A percentile compares a stretch with the other conserved stretches of the same genome.
phyloP scores from a whole-genome alignment of 306 rosid genomes.

The Casuarina glauca region DNA sequence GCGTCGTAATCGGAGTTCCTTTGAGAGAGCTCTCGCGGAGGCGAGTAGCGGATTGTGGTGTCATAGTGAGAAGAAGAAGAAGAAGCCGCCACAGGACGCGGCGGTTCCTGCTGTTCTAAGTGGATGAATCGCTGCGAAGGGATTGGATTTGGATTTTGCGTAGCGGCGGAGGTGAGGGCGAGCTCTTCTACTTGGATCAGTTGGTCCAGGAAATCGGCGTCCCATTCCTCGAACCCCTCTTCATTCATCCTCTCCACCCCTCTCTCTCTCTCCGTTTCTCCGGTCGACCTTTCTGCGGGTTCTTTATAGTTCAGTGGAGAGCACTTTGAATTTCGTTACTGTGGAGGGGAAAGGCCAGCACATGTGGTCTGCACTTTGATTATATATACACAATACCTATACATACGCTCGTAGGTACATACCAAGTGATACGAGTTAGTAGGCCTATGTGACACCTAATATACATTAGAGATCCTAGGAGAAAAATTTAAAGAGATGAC shows the following conservation, averaged over 20 bases:
- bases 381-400: too few relatives aligned
- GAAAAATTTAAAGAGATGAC: too few relatives aligned
- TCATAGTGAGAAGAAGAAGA: not conserved
- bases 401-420: too few relatives aligned
- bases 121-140: constrained; percentile 12
- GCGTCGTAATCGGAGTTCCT: constrained; percentile 24
- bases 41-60: constrained; percentile 43
- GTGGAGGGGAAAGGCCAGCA: too few relatives aligned
- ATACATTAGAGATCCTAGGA: too few relatives aligned
- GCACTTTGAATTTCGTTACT: not conserved
- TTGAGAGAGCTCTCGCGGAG: constrained; percentile 88
- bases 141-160: constrained; percentile 22
- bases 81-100: constrained; percentile 4
- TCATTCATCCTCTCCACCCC: constrained; percentile 22
- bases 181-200: constrained; percentile 50
- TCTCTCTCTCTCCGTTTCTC: not conserved
- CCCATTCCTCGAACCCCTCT: constrained; percentile 65
- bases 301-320: not conserved
- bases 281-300: too few relatives aligned
- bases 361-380: too few relatives aligned
- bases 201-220: constrained; percentile 38
- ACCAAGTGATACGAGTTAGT: too few relatives aligned
- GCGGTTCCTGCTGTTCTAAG: constrained; percentile 21
- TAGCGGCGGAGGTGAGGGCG: constrained; percentile 30
- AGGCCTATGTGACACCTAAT: too few relatives aligned